These are phyloP conservation scores for Bruguiera parviflora DNA, from an alignment of 345 rosid genomes.

Conservation along the genomic window DNA sequence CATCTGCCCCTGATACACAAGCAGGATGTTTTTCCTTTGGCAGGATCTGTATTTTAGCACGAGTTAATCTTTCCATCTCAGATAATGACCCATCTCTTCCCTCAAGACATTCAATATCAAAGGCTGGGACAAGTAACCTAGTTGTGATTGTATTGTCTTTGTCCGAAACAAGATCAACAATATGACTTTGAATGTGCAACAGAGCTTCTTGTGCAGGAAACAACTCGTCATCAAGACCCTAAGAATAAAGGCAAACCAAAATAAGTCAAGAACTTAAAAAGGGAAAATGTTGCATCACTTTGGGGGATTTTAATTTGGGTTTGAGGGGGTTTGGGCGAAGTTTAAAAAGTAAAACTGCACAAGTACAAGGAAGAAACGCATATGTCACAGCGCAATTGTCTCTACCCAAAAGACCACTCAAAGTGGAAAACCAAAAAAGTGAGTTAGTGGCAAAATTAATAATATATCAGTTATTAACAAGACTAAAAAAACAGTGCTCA, in stretches of 20 bases:
- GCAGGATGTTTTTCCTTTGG: conserved; percentile 64
- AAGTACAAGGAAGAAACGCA: conserved; percentile 4
- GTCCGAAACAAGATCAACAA: conserved; percentile 68
- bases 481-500: conserved; percentile 24
- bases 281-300: not conserved
- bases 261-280: conserved; percentile 17
- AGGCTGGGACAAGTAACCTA: conserved; percentile 61
- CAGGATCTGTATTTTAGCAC: conserved; percentile 70
- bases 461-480: not conserved
- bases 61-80: conserved; percentile 68
- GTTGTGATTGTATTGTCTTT: conserved; percentile 71
- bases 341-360: conserved; percentile 14
- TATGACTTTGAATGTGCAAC: conserved; percentile 89
- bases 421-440: conserved; percentile 4
- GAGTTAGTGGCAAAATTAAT: not conserved
- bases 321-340: too few species aligned
- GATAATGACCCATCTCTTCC: conserved; percentile 80
- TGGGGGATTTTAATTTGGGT: too few species aligned
- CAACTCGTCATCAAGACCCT: conserved; percentile 94
- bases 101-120: conserved; percentile 77
- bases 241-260: conserved; percentile 20
- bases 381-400: not conserved
- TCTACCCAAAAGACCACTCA: not conserved
- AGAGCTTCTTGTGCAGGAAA: conserved; percentile 99
- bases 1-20: conserved; percentile 56